Conservation (phyloP, 2,329 filamentous ascomycete genomes). For the Dothiorella sarmentorum region DNA sequence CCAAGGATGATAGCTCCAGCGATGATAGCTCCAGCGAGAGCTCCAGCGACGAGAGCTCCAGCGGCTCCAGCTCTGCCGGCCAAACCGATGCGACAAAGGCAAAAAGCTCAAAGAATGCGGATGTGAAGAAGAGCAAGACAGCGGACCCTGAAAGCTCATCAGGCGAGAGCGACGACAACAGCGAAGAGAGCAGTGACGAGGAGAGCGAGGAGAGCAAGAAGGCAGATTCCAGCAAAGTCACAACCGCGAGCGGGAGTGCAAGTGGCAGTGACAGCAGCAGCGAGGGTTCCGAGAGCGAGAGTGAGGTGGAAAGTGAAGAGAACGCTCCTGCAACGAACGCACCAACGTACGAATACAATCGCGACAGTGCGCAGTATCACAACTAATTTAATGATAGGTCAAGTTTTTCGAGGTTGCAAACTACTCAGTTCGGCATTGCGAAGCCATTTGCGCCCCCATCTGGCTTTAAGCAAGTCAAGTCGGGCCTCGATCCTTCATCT, state of each 20-base stretch:
- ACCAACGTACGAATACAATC: conserved; percentile 24
- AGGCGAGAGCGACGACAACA: neutral
- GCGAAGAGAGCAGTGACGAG: conserved; percentile 2
- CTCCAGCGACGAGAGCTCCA: too few species aligned
- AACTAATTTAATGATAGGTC: neutral
- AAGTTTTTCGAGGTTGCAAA: conserved; percentile 18
- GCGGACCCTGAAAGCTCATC: conserved; percentile 22
- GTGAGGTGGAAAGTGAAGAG: conserved; percentile 36
- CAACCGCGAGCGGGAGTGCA: neutral
- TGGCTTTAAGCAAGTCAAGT: conserved; percentile 50
- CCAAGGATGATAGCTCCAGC: conserved; percentile 30
- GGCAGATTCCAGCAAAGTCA: neutral
- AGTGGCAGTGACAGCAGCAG: neutral
- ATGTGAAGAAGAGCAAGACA: conserved; percentile 23
- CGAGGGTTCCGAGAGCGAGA: conserved; percentile 28
- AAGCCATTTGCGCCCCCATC: conserved; percentile 36
- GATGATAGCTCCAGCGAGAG: conserved; percentile 31
- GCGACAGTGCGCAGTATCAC: conserved; percentile 6
- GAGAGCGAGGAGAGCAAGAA: conserved; percentile 9
- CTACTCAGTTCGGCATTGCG: conserved; percentile 29
- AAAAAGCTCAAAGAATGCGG: conserved; percentile 24
- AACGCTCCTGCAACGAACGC: neutral
- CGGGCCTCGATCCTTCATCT: conserved; percentile 39
- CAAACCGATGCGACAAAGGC: conserved; percentile 30
- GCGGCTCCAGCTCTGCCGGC: conserved; percentile 32